A percentile compares a stretch with the other conserved stretches of the same genome.
phyloP scores from a whole-genome alignment of 1,139 yeast genomes.

The Pichia sp. region DNA sequence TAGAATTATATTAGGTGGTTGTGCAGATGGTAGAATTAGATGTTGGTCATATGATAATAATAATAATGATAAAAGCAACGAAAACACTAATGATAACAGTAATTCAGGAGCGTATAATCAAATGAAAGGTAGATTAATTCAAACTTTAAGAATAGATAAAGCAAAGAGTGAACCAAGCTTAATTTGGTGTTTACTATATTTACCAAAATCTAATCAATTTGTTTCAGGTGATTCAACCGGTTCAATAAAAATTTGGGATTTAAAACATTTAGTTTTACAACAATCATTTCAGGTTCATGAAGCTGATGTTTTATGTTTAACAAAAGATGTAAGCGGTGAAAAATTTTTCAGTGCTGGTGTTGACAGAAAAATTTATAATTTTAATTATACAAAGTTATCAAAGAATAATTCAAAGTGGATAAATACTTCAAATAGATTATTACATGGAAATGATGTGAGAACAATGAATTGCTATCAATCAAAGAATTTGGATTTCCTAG shows the following conservation, averaged over 20 bases:
- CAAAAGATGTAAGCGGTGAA: slow-evolving; percentile 56
- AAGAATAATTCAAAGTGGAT: slow-evolving; percentile 55
- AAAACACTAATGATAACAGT: slow-evolving; percentile 14
- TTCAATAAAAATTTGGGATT: slow-evolving; percentile 87
- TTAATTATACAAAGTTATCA: slow-evolving; percentile 37
- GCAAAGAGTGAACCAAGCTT: slow-evolving; percentile 52
- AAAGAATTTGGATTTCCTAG: slow-evolving; percentile 59
- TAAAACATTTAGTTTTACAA: slow-evolving; percentile 61
- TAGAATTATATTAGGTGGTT: slow-evolving; percentile 73
- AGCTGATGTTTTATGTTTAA: slow-evolving; percentile 80
- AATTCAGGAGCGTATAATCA: slow-evolving; percentile 3
- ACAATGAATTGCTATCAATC: slow-evolving; percentile 68
- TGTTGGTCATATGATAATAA: slow-evolving; percentile 51
- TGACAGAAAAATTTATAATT: slow-evolving; percentile 81
- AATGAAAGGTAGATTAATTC: slow-evolving; percentile 26
- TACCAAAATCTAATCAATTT: slow-evolving; percentile 59
- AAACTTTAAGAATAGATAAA: slow-evolving; percentile 49
- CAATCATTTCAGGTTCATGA: slow-evolving; percentile 83
- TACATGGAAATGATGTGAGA: slow-evolving; percentile 88
- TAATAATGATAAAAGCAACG: neutral
- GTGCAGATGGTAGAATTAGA: slow-evolving; percentile 90
- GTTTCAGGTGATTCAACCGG: slow-evolving; percentile 98
- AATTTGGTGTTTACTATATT: slow-evolving; percentile 75
- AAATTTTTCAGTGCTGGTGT: slow-evolving; percentile 85
- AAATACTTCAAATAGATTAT: slow-evolving; percentile 65